Base-by-base conservation (phyloP, 176 grass and related monocot genomes). In the Hyparrhenia diplandra region DNA sequence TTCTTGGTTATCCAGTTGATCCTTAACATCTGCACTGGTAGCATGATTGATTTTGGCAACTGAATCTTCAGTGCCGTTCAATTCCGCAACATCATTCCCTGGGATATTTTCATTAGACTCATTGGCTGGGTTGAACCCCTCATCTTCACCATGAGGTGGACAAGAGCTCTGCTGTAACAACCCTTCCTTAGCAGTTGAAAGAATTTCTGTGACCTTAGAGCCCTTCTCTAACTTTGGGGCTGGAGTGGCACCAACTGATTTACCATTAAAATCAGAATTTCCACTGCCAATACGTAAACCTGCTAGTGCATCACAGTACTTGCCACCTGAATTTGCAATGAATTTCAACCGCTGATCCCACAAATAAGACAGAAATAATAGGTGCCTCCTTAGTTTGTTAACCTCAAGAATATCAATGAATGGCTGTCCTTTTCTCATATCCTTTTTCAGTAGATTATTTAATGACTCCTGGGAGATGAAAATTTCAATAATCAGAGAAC, bases 401-500 rank as follows among this genome's bases (percentile, higher is more conserved):
- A 98, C 88, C 62, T 98, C 92, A 84, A 98, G 90, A 88, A 98
- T 98, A 78, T 98, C 96, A 84, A 95, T 83, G 46, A 87, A 69
- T 47, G 85, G 68, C 32, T 91, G 75, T 64, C 86, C 82, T 43
- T 89, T 91, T 78, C 64, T 91, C 21, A 84, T 81, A 52, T 93
- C 87, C 82, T 84, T 98, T 85, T 88, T 90, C 73, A 74, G 65
- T 80, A 95, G 61, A 83, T 87, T 85, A 52, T 87, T 75, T 73
- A 93, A 31, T 74, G 89, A 83, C 77, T 93, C 92, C 96, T 98
- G 84, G 83, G 87, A 90, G 88, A 24, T 65, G 68, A 58, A 88
- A 57, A 75, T 51, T 80, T 51, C 57, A 73, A 63, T 73, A 80
- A 74, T 88, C 55, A 86, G 75, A 80, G 82, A 57, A 73, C 49